Conservation (phyloP, 1,284 basidiomycete species). For the Ganoderma meredithae region DNA sequence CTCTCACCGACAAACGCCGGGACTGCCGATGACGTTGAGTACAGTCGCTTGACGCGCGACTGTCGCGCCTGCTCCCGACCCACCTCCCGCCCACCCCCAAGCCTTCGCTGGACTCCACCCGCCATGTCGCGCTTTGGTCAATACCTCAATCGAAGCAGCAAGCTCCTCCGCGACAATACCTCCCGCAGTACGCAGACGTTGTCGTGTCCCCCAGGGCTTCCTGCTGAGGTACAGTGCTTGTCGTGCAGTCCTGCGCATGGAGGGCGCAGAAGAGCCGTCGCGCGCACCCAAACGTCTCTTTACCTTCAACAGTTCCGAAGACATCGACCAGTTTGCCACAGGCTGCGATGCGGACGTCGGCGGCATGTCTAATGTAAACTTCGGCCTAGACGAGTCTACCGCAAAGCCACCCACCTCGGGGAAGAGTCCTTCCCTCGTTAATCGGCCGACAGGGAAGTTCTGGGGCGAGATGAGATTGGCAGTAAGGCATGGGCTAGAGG, state of each 20-base stretch:
- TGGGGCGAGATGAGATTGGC: conserved; percentile 78
- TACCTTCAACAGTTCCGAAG: conserved; percentile 64
- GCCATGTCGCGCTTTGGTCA: conserved; percentile 43
- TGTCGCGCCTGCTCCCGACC: not conserved
- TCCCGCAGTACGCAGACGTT: conserved; percentile 40
- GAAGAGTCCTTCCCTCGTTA: conserved; percentile 46
- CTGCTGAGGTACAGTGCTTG: conserved; percentile 22
- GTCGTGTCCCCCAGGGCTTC: not conserved
- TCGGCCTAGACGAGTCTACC: conserved; percentile 64
- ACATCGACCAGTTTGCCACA: conserved; percentile 69
- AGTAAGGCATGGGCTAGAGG: conserved; percentile 67
- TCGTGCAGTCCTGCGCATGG: conserved; percentile 70
- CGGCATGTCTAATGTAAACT: conserved; percentile 77
- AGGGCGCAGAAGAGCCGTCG: conserved; percentile 67
- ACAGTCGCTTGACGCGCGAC: not conserved
- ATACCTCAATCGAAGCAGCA: conserved; percentile 46
- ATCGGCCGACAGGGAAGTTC: conserved; percentile 64
- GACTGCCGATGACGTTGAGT: conserved; percentile 15
- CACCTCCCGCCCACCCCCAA: conserved; percentile 6
- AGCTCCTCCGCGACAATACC: conserved; percentile 43
- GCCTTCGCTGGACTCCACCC: not conserved
- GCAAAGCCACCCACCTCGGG: conserved; percentile 36
- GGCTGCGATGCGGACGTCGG: conserved; percentile 90
- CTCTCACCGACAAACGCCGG: not conserved
- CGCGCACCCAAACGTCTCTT: conserved; percentile 68